Evolutionary conservation across 2,329 filamentous ascomycete genomes (phyloP), one percentile per base, ranked within the genome.

Genomic region (Epichloe sp.): DNA sequence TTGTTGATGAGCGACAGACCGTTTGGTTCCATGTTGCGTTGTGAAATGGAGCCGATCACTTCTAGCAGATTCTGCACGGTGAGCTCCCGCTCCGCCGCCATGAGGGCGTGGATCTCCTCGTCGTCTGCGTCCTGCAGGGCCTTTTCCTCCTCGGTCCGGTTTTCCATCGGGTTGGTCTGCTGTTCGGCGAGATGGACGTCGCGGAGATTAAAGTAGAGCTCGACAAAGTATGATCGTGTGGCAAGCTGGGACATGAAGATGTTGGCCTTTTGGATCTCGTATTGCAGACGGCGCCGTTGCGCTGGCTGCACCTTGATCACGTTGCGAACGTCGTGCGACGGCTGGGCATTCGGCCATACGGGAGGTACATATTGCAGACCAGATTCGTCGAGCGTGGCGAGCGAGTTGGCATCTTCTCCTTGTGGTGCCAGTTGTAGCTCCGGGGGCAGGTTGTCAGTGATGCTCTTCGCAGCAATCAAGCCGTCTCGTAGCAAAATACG

Each of bases 231-330:
- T 0, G 86, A 91, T 23, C 89, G 78, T 0, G 88, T 94, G 2
- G 83, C 82, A 10, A 95, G 72, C 60, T 89, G 85, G 5, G 85
- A 91, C 2, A 83, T 81, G 62, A 91, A 88, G 40, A 95, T 86
- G 64, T 95, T 95, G 6, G 88, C 86, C 63, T 94, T 95, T 64
- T 95, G 88, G 34, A 95, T 93, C 67, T 95, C 89, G 57, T 83
- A 88, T 62, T 93, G 87, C 4, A 89, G 64, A 51, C 75, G 71
- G 1, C 79, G 73, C 2, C 78, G 74, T 3, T 73, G 70, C 26
- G 68, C 63, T 1, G 75, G 73, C 26, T 79, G 69, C 19, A 69
- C 65, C 50, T 73, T 72, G 52, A 79, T 70, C 7, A 71, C 65
- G 40, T 71, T 72, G 42, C 75, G 73, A 15, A 78, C 60, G 55